phyloP scores from a whole-genome alignment of 139 green algal genomes.

The Penium margaritaceum region DNA sequence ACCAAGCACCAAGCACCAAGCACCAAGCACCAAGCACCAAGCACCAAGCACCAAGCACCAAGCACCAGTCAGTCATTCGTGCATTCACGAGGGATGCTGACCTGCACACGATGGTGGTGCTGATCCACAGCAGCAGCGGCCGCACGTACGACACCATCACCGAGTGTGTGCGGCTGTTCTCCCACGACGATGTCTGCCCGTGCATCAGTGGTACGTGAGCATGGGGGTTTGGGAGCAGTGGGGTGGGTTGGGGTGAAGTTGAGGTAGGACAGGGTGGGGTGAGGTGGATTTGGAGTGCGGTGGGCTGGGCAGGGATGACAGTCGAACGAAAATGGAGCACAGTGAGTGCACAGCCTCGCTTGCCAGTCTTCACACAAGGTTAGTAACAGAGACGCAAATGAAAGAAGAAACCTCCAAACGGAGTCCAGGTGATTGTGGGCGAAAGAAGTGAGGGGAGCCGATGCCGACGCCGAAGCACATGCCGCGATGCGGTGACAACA shows the following conservation, averaged over 20 bases:
- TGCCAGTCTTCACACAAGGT: slow-evolving; percentile 5
- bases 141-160: slow-evolving; percentile 33
- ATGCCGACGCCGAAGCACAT: neutral
- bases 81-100: no score
- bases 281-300: no score
- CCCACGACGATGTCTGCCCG: no score
- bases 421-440: no score
- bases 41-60: neutral
- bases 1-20: neutral
- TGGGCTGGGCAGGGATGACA: no score
- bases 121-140: slow-evolving; percentile 28
- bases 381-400: neutral
- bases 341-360: no score
- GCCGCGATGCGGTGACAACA: no score
- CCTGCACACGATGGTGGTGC: slow-evolving; percentile 17
- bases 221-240: no score
- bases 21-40: neutral
- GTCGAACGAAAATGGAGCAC: no score
- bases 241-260: neutral
- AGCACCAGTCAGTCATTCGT: neutral
- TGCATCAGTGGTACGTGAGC: no score
- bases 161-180: slow-evolving; percentile 18
- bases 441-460: neutral
- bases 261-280: neutral
- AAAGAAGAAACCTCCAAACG: neutral